Evolutionary conservation across 257 asterid species (phyloP), one percentile per base, ranked within the genome.

Genomic region (Salvia hispanica): DNA sequence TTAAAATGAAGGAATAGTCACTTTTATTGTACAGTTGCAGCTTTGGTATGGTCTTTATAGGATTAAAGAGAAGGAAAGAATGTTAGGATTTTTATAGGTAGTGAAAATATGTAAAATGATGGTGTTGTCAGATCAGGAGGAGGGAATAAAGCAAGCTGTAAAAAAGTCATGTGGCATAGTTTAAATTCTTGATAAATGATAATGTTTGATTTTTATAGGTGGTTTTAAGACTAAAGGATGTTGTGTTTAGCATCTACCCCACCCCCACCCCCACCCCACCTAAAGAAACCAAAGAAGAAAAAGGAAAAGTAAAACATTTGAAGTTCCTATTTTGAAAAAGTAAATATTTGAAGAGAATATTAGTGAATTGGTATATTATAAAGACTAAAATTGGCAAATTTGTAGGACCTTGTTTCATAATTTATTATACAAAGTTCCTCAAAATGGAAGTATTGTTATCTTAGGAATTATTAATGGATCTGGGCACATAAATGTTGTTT

Each of bases 1-100:
- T 76, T 69, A 55, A 62, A 63, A 67, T 80, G 58, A 73, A 62
- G 57, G 82, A 76, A 56, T 66, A 80, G 76, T 80, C 81, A 77
- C 70, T 79, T 84, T 82, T 64, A 4, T 65, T 58, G 78, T 74
- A 64, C 81, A 78, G 74, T 74, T 59, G 77, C 85, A 82, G 84
- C 84, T 74, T 83, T 83, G 75, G 16, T 74, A 68, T 66, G 15
- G 69, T 78, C 78, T 79, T 81, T 75, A 68, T 55, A 63, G 71
- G 70, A 58, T 74, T 68, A 61, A 62, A 60, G 63, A 63, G 47
- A 60, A 44, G 69, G 16, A 61, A 58, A 65, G 72, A 65, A 67
- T 74, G 80, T 50, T 58, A 36, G 65, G 63, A 25, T 25, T 25
- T 25, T 25, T 25, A 25, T 25, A 25, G 31, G 31, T 25, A 50